Evolutionary conservation across 1,284 basidiomycete genomes (phyloP).

Genomic region (Malassezia furfur): DNA sequence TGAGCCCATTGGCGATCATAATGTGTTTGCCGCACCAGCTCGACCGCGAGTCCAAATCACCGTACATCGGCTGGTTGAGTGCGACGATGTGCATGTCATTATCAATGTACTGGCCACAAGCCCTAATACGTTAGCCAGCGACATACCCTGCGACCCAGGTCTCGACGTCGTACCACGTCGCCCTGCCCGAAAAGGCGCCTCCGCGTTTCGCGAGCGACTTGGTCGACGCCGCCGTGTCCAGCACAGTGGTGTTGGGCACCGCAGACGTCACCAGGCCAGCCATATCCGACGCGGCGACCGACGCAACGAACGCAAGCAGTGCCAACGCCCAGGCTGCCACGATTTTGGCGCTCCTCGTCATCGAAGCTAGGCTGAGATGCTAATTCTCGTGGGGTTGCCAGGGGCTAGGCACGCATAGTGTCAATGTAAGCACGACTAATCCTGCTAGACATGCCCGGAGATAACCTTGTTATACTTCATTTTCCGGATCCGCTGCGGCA

Average conservation of each 20-base stretch:
- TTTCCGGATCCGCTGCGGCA: no score
- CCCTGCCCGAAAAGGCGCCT: constrained; percentile 24
- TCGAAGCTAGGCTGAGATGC: no score
- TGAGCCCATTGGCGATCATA: constrained; percentile 30
- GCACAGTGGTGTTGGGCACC: background rate
- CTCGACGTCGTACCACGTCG: constrained; percentile 38
- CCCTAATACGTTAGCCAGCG: constrained; percentile 12
- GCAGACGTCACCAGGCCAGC: background rate
- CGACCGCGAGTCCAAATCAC: constrained; percentile 23
- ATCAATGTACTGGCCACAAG: constrained; percentile 29
- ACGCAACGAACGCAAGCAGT: no score
- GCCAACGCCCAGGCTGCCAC: no score
- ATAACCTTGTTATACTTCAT: no score
- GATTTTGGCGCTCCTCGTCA: no score
- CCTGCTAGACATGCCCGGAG: no score
- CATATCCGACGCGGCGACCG: background rate
- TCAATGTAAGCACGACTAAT: no score
- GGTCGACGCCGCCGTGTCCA: no score
- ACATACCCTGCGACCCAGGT: constrained; percentile 33
- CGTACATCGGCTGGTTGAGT: constrained; percentile 39
- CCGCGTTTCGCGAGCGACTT: background rate
- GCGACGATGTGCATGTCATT: constrained; percentile 33
- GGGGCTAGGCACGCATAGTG: no score
- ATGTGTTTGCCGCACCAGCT: constrained; percentile 35
- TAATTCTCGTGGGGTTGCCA: no score